Percentiles rank a stretch among this genome's conserved stretches.
Conservation (phyloP, 306 rosid genomes). For the Dryas alaskensis region DNA sequence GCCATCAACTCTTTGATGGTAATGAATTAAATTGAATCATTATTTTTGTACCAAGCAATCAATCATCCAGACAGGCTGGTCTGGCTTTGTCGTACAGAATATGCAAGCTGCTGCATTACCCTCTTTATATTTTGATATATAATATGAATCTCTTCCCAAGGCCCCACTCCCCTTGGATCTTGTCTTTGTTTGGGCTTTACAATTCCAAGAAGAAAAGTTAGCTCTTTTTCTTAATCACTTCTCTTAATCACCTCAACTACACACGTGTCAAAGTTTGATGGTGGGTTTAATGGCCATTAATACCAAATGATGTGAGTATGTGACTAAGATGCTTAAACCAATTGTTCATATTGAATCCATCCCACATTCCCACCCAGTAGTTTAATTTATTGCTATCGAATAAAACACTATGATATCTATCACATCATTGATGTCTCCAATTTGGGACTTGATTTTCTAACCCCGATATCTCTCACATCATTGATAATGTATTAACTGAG, state of each 20-base stretch:
- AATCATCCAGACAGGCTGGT: slow-evolving; percentile 16
- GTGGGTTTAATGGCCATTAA: no score
- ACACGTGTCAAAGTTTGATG: no score
- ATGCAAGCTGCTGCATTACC: background rate
- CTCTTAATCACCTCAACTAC: background rate
- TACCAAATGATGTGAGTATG: no score
- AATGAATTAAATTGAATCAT: background rate
- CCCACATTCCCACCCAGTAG: no score
- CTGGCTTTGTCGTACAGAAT: slow-evolving; percentile 18
- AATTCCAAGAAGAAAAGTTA: background rate
- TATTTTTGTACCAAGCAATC: slow-evolving; percentile 1
- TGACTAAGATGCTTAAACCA: no score
- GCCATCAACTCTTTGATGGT: background rate
- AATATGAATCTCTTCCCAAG: background rate
- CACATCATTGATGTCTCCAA: no score
- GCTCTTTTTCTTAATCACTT: background rate
- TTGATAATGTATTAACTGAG: no score
- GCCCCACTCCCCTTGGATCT: slow-evolving; percentile 33
- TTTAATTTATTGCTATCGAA: no score
- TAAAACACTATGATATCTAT: no score
- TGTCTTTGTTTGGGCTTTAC: background rate
- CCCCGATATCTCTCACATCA: no score
- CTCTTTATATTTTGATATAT: background rate
- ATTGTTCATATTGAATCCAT: no score
- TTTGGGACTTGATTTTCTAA: no score